Base-by-base conservation (phyloP, 192 early-diverging fungal species). In the Rhizoclosmatium globosum region DNA sequence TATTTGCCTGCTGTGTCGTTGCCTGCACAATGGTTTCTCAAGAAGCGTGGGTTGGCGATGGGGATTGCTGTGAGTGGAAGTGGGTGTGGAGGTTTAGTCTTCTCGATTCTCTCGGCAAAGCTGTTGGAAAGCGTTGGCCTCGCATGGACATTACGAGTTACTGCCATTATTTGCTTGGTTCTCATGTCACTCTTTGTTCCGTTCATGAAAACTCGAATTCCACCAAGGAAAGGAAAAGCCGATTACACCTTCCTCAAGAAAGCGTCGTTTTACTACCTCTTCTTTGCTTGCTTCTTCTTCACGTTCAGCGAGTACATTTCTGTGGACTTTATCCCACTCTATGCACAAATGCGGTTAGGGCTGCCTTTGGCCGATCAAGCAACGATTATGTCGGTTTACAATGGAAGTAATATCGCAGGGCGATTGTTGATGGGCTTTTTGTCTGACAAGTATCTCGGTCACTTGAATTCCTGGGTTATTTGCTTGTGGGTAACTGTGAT, bases 51-150 rank as follows among this genome's bases (percentile, higher is more conserved):
- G 0, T 61, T 94, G 48, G 94, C 94, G 2, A 85, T 92, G 13
- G 94, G 93, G 17, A 61, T 94, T 38, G 90, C 94, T 39, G 86
- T 94, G 48, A 68, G 92, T n/a, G 94, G 94, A 17, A 43, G 57
- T 43, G 93, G 94, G 47, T 59, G 92, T 21, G 94, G 94, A 65
- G 93, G 94, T 2, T 78, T 95, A 48, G 86, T 82, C 53, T 85
- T 95, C n/a, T 84, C 92, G 1, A 87, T 88, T 21, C 82, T 91
- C 4, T 88, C 85, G 0, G 89, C 89, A 59, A 80, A 79, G 3
- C 82, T 93, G 58, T 86, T 96, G 4, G 85, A 87, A 38, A 58
- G 44, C 1, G 17, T 93, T 41, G 95, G 93, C 1, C 79, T 82
- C 21, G 64, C 77, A 39, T 94, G 92, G 91, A 85, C 92, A 0